phyloP scores from a whole-genome alignment of 371 early-diverging fungal species.

The Actinomortierella wolfii region DNA sequence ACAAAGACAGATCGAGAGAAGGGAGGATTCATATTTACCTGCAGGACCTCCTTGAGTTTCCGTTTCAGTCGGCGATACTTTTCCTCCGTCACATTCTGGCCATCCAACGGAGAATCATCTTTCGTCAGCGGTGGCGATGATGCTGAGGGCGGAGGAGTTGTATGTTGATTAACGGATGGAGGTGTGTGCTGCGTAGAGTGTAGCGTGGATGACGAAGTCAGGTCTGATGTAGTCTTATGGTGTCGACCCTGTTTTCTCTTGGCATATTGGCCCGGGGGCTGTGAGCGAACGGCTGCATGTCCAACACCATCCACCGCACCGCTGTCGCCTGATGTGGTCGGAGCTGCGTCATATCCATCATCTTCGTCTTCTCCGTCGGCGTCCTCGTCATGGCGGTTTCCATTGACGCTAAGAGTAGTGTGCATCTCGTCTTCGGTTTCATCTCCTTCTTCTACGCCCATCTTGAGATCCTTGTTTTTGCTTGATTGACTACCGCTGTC shows the following conservation, averaged over 20 bases:
- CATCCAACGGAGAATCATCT: constrained; percentile 2
- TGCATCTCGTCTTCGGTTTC: too few species aligned
- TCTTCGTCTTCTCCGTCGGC: too few species aligned
- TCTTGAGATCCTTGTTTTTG: not conserved
- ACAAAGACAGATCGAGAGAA: not conserved
- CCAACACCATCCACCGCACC: too few species aligned
- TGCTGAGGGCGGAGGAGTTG: not conserved
- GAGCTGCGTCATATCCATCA: too few species aligned
- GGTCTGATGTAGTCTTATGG: not conserved
- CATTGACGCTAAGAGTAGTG: too few species aligned
- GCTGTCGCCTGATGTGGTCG: too few species aligned
- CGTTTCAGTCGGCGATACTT: constrained; percentile 58
- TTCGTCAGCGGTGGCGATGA: constrained; percentile 2
- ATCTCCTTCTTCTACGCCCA: not conserved
- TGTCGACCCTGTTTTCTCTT: constrained; percentile 3
- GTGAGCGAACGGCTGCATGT: too few species aligned
- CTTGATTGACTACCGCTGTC: not conserved
- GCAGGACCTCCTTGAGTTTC: constrained; percentile 58
- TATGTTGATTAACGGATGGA: not conserved
- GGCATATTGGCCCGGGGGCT: not conserved
- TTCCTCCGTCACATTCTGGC: constrained; percentile 45
- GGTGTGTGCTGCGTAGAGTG: not conserved
- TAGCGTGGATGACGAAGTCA: not conserved
- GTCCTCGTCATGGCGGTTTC: too few species aligned
- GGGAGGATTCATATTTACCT: constrained; percentile 40